Conservation (phyloP, 2,329 filamentous ascomycete species). For the Dothidotthia symphoricarpi region DNA sequence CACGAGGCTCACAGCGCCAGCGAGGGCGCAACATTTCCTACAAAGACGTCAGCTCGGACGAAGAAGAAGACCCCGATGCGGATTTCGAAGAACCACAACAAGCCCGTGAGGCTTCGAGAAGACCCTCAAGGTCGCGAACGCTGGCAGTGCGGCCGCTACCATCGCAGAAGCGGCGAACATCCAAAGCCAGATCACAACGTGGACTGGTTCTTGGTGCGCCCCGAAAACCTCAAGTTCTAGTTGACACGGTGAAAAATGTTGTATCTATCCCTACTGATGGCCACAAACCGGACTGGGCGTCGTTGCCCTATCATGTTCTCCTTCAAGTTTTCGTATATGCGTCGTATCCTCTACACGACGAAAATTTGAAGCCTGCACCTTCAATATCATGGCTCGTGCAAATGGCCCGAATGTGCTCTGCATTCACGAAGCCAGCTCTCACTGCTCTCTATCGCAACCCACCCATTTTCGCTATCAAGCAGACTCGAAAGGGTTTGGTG, state of each 20-base stretch:
- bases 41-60: constrained; percentile 35
- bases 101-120: not conserved
- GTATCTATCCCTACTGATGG: constrained; percentile 28
- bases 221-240: constrained; percentile 22
- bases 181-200: constrained; percentile 11
- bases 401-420: constrained; percentile 59
- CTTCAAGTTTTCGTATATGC: constrained; percentile 68
- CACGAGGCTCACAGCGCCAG: constrained; percentile 12
- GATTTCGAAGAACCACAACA: constrained; percentile 27
- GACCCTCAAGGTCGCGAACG: constrained; percentile 4
- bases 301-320: constrained; percentile 67
- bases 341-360: constrained; percentile 56
- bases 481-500: constrained; percentile 48
- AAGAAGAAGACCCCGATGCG: constrained; percentile 26
- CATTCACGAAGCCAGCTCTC: constrained; percentile 70
- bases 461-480: constrained; percentile 56
- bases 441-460: constrained; percentile 70
- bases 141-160: constrained; percentile 8
- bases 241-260: constrained; percentile 3
- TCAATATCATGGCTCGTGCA: constrained; percentile 63
- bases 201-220: constrained; percentile 24
- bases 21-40: constrained; percentile 27
- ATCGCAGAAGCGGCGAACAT: constrained; percentile 8
- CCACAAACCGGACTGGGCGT: constrained; percentile 25
- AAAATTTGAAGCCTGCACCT: constrained; percentile 44